Base-by-base conservation (phyloP, 2,329 filamentous ascomycete genomes). In the Ascochyta rabiei region DNA sequence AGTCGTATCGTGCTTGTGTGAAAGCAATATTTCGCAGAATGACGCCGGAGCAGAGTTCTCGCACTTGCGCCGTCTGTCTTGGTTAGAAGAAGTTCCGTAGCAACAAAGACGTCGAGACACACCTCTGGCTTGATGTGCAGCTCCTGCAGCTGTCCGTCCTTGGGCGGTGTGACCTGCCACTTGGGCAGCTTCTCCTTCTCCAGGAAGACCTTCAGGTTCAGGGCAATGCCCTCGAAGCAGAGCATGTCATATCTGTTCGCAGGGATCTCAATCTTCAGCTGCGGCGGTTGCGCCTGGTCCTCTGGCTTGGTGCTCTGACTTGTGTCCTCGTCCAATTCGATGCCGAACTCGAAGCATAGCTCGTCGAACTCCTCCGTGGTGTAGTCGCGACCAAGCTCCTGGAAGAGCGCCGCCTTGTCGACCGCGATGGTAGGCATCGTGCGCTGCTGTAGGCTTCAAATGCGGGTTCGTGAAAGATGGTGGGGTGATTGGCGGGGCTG, bases 181-280 rank as follows among this genome's bases (percentile, higher is more conserved):
- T 91, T 90, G 53, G 96, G 95, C 35, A 91, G 82, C 26, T 86
- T 77, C 51, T 85, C 81, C 69, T 87, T 89, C 61, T 87, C 90
- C 62, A 90, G 83, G 86, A 99, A 98, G 77, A 98, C 90, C 76
- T 96, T 96, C 66, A 98, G 85, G 84, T 96, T 96, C 75, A 96
- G 85, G 64, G 91, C 89, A 74, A 98, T 96, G 59, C 93, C 93
- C 80, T 98, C 95, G 79, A 96, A 96, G 79, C 93, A 98, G 51
- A 99, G 86, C 88, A 98, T 92, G 72, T 98, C 86, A 82, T 89
- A 89, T 78, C 91, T 87, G 79, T 98, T 98, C 71, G 95, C 93
- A 60, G 93, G 92, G 69, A 98, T 96, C 77, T 98, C 93, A 73
- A 99, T 98, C 83, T 97, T 97, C 71, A 98, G 85, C 79, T 98